Base-by-base conservation (phyloP, 768 basidiomycete genomes). In the Leccinum ochraceum region DNA sequence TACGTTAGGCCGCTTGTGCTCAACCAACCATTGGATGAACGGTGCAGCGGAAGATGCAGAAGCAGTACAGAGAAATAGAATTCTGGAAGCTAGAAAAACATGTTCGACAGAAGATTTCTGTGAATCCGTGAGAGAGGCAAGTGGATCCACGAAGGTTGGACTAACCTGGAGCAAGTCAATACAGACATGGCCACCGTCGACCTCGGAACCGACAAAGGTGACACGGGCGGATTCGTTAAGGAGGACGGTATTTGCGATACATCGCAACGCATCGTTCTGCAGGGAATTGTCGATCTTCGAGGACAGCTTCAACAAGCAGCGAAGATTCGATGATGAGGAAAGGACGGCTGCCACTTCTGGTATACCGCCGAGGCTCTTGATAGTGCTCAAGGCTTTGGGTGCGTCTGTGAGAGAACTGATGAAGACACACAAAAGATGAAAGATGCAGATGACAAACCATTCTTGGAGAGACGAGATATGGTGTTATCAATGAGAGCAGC, bases 241-340 rank as follows among this genome's bases (percentile, higher is more conserved):
- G 20, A 94, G 80, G 3, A 94, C 74, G 0, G 90, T 83, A 70
- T 95, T 95, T 8, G 94, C 93, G 26, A 93, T 79, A 56, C 84
- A 90, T 57, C 89, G 80, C 50, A 93, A 77, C 1, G 89, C 88
- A 75, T 92, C 89, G 49, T 81, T 83, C 13, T 87, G 86, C 3
- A 71, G 69, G 44, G 85, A 80, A 57, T 85, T 81, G 60, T 86
- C 86, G 69, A 87, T 80, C 6, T 79, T 71, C 4, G 64, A 70
- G 9, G 85, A 79, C 7, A 89, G 65, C 7, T 71, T 70, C 34
- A 91, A 77, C 22, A 94, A 76, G 20, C 78, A 74, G 2, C 80
- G 79, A 24, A 94, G 75, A 69, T 87, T 90, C 24, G 79, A 67
- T 8, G 83, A 66, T 1, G 77, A 76, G 6, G 83, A 81, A 24